These are phyloP conservation scores for Musa troglodytarum DNA, from an alignment of 176 grass and related monocot genomes.

Conservation along the genomic window DNA sequence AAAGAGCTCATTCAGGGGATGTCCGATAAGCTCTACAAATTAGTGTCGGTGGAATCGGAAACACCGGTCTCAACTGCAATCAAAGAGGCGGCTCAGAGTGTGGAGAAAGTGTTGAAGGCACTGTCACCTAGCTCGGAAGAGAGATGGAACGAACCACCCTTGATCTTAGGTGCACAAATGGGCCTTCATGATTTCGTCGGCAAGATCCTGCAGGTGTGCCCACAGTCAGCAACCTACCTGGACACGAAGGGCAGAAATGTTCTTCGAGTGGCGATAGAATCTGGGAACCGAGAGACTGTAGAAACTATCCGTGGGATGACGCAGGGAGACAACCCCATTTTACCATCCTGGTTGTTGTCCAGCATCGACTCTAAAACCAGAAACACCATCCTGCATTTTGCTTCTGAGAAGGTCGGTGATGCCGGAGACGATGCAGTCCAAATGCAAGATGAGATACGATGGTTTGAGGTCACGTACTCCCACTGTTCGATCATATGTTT, in stretches of 20 bases:
- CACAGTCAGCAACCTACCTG: conserved; percentile 7
- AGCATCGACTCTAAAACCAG: neutral
- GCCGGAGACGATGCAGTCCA: conserved; percentile 4
- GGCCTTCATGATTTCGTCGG: conserved; percentile 26
- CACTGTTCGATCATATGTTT: too few species aligned
- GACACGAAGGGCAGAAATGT: conserved; percentile 22
- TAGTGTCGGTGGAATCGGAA: neutral
- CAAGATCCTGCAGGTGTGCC: conserved; percentile 11
- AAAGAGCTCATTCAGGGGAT: too few species aligned
- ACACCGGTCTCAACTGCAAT: neutral
- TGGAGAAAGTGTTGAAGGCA: neutral
- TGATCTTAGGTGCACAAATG: conserved; percentile 18
- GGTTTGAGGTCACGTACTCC: conserved; percentile 16
- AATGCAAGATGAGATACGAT: conserved; percentile 24
- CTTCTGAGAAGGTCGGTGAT: neutral
- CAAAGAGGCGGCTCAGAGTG: neutral
- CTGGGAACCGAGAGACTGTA: conserved; percentile 17
- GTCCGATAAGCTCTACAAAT: neutral
- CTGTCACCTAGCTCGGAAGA: neutral
- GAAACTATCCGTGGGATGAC: conserved; percentile 3
- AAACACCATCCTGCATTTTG: conserved; percentile 31
- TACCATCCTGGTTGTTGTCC: conserved; percentile 16
- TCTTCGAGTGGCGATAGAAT: conserved; percentile 23
- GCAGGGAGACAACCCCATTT: neutral
- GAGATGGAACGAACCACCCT: conserved; percentile 18